Conservation (phyloP, 148 eudicot species). For the Cornus florida region DNA sequence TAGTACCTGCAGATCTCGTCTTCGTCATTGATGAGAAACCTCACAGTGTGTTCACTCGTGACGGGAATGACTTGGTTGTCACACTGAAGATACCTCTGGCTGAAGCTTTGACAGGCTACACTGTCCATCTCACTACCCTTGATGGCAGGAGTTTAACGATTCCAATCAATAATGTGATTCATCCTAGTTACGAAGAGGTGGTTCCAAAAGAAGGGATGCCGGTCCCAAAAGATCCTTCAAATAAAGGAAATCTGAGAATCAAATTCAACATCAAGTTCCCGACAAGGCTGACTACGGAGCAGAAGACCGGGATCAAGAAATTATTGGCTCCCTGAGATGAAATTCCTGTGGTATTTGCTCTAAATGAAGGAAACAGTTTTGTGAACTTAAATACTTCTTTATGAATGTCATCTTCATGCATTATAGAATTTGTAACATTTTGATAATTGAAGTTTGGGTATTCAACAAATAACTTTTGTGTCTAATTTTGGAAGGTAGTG, state of each 20-base stretch:
- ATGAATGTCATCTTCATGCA: background rate
- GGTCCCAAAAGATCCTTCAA: constrained; percentile 57
- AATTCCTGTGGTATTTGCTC: background rate
- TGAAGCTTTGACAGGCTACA: constrained; percentile 69
- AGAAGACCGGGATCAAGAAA: constrained; percentile 61
- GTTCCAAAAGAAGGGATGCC: constrained; percentile 77
- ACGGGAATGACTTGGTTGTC: constrained; percentile 59
- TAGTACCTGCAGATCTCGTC: constrained; percentile 53
- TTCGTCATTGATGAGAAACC: constrained; percentile 75
- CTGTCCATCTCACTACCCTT: constrained; percentile 46
- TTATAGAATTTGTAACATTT: background rate
- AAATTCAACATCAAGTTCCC: constrained; percentile 73
- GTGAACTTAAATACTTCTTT: background rate
- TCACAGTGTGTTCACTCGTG: constrained; percentile 56
- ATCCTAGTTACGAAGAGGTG: constrained; percentile 62
- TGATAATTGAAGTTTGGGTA: background rate
- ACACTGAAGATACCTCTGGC: constrained; percentile 47
- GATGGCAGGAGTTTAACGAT: constrained; percentile 60
- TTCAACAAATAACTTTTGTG: too few species aligned
- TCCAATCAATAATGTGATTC: constrained; percentile 46
- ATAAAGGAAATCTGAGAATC: constrained; percentile 61
- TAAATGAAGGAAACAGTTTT: background rate
- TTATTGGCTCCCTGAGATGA: constrained; percentile 29
- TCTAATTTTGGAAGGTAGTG: background rate
- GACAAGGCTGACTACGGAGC: constrained; percentile 41